Conservation (phyloP, 345 rosid genomes). For the Gossypium ekmanianum region DNA sequence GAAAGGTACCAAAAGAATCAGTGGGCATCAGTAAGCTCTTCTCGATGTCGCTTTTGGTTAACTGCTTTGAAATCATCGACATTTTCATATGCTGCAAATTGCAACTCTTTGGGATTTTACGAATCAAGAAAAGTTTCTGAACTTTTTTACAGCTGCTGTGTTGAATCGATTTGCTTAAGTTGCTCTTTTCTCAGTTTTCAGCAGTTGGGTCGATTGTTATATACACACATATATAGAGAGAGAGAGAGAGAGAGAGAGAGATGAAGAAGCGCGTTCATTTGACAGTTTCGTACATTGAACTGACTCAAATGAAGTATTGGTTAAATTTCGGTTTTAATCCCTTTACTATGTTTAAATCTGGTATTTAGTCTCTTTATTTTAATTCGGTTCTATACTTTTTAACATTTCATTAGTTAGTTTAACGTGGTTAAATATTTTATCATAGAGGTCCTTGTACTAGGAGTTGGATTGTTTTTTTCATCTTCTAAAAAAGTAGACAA, state of each 20-base stretch:
- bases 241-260: not conserved
- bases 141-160: no score
- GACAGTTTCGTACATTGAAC: not conserved
- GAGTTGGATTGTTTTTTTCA: rapidly evolving
- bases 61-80: not conserved
- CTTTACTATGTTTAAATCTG: no score
- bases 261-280: not conserved
- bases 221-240: not conserved
- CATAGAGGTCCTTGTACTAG: no score
- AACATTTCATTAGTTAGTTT: no score
- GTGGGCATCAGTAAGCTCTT: not conserved
- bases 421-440: no score
- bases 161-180: not conserved
- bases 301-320: not conserved
- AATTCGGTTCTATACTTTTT: no score
- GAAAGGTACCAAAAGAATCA: not conserved
- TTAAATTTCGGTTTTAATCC: no score
- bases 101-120: no score
- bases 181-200: not conserved
- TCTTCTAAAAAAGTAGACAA: no score
- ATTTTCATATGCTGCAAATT: not conserved
- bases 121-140: not conserved
- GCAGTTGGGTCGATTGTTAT: not conserved
- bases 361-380: no score
- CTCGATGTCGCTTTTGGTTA: not conserved